A percentile compares a stretch with the other conserved stretches of the same genome.
These are phyloP conservation scores for Serendipita sp. DNA, from an alignment of 768 basidiomycete species.

Conservation along the genomic window DNA sequence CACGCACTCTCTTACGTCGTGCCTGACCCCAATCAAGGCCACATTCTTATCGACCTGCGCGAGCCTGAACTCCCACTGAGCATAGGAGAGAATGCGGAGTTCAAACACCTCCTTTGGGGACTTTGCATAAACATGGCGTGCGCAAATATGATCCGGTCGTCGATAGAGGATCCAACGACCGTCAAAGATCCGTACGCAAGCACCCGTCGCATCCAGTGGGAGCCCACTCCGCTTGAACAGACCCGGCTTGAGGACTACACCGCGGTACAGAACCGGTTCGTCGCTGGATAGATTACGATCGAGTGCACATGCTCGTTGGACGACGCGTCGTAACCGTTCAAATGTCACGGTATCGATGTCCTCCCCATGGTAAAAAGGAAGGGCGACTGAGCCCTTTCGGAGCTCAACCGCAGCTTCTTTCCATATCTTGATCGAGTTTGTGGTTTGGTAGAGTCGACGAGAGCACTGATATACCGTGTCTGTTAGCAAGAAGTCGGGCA, in stretches of 20 bases:
- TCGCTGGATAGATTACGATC: neutral
- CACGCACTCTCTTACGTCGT: neutral
- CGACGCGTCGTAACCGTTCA: neutral
- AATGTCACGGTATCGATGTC: neutral
- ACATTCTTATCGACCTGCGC: neutral
- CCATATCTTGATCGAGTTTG: neutral
- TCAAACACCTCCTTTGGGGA: neutral
- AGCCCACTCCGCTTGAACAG: neutral
- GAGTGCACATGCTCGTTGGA: neutral
- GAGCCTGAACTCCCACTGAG: neutral
- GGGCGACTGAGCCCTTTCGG: neutral
- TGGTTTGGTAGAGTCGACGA: neutral
- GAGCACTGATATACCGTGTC: neutral
- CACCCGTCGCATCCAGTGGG: neutral
- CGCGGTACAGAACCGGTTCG: neutral
- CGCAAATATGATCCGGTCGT: neutral
- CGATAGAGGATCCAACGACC: conserved; percentile 4
- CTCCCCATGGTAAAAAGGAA: neutral
- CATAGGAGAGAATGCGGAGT: neutral
- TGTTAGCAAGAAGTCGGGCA: neutral
- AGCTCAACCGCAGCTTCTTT: neutral
- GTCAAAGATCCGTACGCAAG: neutral
- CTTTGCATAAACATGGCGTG: neutral
- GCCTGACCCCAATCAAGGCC: neutral
- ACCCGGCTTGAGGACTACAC: neutral